Base-by-base conservation (phyloP, 1,284 basidiomycete species). In the Heliocybe sulcata region DNA sequence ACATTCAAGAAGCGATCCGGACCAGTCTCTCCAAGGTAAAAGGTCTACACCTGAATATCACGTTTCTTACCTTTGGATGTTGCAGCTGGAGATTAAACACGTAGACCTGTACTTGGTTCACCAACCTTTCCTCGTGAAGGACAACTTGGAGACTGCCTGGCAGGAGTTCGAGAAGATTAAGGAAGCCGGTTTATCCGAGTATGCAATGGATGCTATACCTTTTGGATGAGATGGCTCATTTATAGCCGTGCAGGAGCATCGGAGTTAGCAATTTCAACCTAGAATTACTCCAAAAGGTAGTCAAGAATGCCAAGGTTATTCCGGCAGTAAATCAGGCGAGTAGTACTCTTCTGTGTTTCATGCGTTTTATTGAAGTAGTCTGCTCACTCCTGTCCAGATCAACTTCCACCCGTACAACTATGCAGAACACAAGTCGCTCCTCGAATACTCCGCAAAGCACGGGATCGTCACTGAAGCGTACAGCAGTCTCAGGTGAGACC, bases 191-290 rank as follows among this genome's bases (percentile, higher is more conserved):
- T 66, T 84, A 20, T 75, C 81, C 16, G 86, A 78, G 85, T 84
- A 56, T 20, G 38, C 4, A 42, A 42, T 42, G 16, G n/a, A 6
- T 42, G 4, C 4, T 42, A 3, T 26, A 20, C 29, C 27, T 49
- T 3, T 33, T 27, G 25, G 14, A 11, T 26, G 8, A 1, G 45
- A 1, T 9, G 33, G 9, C 49, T 42, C 12, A 42, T 42, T 3
- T 20, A 42, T 42, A 16, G 19, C 14, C 45, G 53, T 45, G 2
- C 58, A 88, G 85, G 77, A 87, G 83, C 61, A 90, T 90, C 59
- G 89, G 88, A n/a, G 85, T 91, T 52, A 88, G 85, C 69, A 92
- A 91, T 72, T 91, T 88, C 65, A 69, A 65, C 14, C 64, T 87
- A 14, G 67, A 77, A 1, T 72, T 90, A 27, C 75, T 92, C 2